Evolutionary conservation across 177 flowering plant genomes (phyloP).

Genomic region (Telopea speciosissima): DNA sequence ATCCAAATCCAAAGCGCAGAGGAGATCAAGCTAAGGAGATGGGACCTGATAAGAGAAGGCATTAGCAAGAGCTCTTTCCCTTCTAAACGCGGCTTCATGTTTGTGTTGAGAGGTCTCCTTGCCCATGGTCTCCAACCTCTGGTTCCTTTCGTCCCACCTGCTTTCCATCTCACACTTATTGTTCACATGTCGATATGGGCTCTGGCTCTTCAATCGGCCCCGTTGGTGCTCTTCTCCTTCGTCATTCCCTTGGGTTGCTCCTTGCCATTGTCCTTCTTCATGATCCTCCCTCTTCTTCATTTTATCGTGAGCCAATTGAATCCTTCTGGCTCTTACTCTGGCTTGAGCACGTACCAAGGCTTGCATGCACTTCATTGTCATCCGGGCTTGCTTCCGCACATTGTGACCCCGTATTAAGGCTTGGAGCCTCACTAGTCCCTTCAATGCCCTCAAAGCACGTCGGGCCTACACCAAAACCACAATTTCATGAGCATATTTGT

Average conservation of each 20-base stretch:
- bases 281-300: slow-evolving; percentile 17
- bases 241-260: background rate
- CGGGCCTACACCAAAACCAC: slow-evolving; percentile 54
- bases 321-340: slow-evolving; percentile 66
- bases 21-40: too few species aligned
- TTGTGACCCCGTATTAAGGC: slow-evolving; percentile 90
- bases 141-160: slow-evolving; percentile 33
- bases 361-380: slow-evolving; percentile 99
- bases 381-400: slow-evolving; percentile 89
- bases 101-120: slow-evolving; percentile 35
- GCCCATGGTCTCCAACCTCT: slow-evolving; percentile 26
- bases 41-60: slow-evolving; percentile 67
- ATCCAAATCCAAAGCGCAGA: too few species aligned
- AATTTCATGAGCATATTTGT: background rate
- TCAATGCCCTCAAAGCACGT: slow-evolving; percentile 84
- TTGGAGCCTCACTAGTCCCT: slow-evolving; percentile 90
- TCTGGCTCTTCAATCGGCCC: too few species aligned
- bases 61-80: slow-evolving; percentile 86
- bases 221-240: background rate
- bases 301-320: slow-evolving; percentile 52
- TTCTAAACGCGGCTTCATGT: slow-evolving; percentile 51
- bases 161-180: slow-evolving; percentile 14
- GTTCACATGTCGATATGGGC: slow-evolving; percentile 12
- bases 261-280: slow-evolving; percentile 16
- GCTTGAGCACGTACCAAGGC: slow-evolving; percentile 84